Percentiles rank a stretch among this genome's conserved stretches.
These are phyloP conservation scores for Phyllosticta citrichinensis DNA, from an alignment of 2,329 filamentous ascomycete species.

Conservation along the genomic window DNA sequence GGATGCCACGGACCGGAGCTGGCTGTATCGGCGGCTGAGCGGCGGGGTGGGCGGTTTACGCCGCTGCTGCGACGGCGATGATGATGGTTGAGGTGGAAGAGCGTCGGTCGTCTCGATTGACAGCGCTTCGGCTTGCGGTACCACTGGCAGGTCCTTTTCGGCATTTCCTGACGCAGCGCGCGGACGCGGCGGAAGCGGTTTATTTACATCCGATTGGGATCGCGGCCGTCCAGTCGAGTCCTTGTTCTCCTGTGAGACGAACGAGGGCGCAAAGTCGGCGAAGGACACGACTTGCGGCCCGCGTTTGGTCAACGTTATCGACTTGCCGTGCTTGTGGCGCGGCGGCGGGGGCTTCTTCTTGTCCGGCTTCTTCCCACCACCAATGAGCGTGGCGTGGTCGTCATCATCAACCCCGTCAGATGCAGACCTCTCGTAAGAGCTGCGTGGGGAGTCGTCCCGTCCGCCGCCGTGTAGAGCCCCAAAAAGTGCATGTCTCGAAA, in stretches of 20 bases:
- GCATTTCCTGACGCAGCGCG: not conserved
- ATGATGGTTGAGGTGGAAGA: not conserved
- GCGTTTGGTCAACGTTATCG: slow-evolving; percentile 45
- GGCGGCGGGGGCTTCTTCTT: slow-evolving; percentile 60
- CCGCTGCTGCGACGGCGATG: slow-evolving; percentile 2
- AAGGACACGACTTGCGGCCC: slow-evolving; percentile 30
- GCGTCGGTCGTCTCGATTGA: slow-evolving; percentile 1
- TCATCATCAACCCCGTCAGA: slow-evolving; percentile 36
- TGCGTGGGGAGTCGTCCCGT: slow-evolving; percentile 44
- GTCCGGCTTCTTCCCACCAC: slow-evolving; percentile 25
- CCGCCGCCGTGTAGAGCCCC: slow-evolving; percentile 37
- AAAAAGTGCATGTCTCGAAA: slow-evolving; percentile 50
- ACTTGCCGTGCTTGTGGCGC: slow-evolving; percentile 66
- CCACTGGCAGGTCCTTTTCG: slow-evolving; percentile 1
- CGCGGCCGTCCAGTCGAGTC: slow-evolving; percentile 18
- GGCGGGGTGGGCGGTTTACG: slow-evolving; percentile 16
- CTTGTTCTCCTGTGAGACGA: slow-evolving; percentile 7
- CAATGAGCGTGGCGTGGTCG: slow-evolving; percentile 24
- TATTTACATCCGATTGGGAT: slow-evolving; percentile 44
- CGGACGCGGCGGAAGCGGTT: slow-evolving; percentile 51
- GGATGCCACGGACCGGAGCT: slow-evolving; percentile 19
- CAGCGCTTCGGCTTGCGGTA: slow-evolving; percentile 10
- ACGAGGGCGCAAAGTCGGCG: slow-evolving; percentile 21
- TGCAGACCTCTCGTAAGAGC: slow-evolving; percentile 48
- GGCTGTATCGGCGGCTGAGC: slow-evolving; percentile 24